Evolutionary conservation across 2,329 filamentous ascomycete species (phyloP).

Genomic region (Bimuria novae-zelandiae): DNA sequence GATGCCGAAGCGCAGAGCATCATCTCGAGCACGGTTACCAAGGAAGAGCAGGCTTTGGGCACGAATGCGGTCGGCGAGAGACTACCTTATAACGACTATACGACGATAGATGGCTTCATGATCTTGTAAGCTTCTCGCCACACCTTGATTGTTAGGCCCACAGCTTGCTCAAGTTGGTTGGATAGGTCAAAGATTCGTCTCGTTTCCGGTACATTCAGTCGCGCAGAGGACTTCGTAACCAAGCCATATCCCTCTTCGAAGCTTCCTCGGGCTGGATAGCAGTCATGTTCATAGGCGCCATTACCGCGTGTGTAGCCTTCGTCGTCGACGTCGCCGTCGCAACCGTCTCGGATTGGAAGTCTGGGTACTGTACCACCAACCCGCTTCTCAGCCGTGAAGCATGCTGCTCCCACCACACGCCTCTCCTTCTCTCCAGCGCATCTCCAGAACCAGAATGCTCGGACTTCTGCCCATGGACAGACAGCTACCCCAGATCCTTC

Average conservation of each 20-base stretch:
- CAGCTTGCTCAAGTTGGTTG: too few species aligned
- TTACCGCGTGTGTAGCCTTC: conserved; percentile 62
- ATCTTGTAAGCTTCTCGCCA: conserved; percentile 57
- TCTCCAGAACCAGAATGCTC: too few species aligned
- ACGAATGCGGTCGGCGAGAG: conserved; percentile 58
- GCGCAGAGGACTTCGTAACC: conserved; percentile 50
- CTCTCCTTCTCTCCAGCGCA: conserved; percentile 33
- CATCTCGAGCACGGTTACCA: conserved; percentile 51
- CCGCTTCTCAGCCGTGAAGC: conserved; percentile 53
- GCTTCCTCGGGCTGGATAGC: conserved; percentile 61
- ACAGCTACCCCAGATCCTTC: conserved; percentile 44
- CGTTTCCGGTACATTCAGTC: conserved; percentile 54
- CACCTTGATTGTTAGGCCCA: too few species aligned
- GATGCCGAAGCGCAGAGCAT: conserved; percentile 51
- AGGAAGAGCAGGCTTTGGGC: conserved; percentile 55
- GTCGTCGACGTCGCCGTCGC: conserved; percentile 60
- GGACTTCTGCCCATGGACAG: not conserved
- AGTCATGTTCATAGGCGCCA: conserved; percentile 58
- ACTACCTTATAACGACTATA: conserved; percentile 65
- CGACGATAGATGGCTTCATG: conserved; percentile 67
- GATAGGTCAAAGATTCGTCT: conserved; percentile 62
- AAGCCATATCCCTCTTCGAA: conserved; percentile 53
- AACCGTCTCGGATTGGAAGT: conserved; percentile 62
- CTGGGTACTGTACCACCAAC: conserved; percentile 58
- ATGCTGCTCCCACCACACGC: conserved; percentile 51